These are phyloP conservation scores for Testicularia cyperi DNA, from an alignment of 1,284 basidiomycete genomes.

Conservation along the genomic window DNA sequence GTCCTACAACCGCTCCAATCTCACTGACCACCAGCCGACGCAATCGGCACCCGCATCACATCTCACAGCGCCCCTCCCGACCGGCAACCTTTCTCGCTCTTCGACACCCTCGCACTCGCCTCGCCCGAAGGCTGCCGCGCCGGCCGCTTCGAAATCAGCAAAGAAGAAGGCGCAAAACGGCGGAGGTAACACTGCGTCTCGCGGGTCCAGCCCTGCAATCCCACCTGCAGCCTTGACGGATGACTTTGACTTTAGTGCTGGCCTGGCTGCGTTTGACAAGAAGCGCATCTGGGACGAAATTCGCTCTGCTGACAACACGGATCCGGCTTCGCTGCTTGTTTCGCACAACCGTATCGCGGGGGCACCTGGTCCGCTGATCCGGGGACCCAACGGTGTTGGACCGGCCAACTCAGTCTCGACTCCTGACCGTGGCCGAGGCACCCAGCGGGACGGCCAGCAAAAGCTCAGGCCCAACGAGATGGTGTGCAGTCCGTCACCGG, in stretches of 20 bases:
- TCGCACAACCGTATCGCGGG: conserved; percentile 31
- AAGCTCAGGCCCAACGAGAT: conserved; percentile 33
- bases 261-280: conserved; percentile 36
- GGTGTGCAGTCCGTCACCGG: conserved; percentile 27
- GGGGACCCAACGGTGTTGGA: conserved; percentile 31
- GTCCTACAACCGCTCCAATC: conserved; percentile 6
- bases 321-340: conserved; percentile 24
- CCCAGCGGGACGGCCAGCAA: conserved; percentile 25
- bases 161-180: conserved; percentile 20
- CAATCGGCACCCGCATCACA: not conserved
- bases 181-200: conserved; percentile 1
- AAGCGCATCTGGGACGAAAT: conserved; percentile 41
- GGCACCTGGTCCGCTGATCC: conserved; percentile 11
- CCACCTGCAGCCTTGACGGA: conserved; percentile 5
- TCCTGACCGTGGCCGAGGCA: conserved; percentile 18
- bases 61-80: not conserved
- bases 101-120: conserved; percentile 36
- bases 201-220: conserved; percentile 17
- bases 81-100: conserved; percentile 13
- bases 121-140: conserved; percentile 10
- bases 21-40: not conserved
- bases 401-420: conserved; percentile 27
- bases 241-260: conserved; percentile 34
- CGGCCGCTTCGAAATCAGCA: conserved; percentile 9
- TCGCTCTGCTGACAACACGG: conserved; percentile 31